These are phyloP conservation scores for Deinandra increscens DNA, from an alignment of 129 eudicot species.

Conservation along the genomic window DNA sequence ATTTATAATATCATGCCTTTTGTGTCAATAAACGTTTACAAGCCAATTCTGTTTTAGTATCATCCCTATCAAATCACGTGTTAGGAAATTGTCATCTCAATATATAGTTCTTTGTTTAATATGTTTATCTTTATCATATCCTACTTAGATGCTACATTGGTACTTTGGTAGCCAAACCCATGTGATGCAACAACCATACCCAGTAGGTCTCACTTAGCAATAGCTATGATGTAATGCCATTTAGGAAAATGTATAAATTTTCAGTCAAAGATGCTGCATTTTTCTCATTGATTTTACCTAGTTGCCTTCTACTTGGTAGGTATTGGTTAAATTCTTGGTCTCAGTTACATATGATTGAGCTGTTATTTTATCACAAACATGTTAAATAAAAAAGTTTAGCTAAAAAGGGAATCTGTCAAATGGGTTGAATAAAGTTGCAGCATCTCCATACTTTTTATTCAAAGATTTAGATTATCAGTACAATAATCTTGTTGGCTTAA, in stretches of 20 bases:
- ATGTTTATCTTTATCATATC: not conserved
- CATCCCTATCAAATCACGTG: not conserved
- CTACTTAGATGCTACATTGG: not conserved
- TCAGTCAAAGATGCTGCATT: not conserved
- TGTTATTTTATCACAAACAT: not conserved
- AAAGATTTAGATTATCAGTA: not conserved
- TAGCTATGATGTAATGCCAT: not conserved
- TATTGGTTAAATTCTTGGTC: not conserved
- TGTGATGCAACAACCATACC: no score
- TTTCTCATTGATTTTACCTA: not conserved
- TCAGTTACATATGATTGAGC: not conserved
- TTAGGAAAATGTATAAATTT: not conserved
- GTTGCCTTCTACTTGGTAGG: not conserved
- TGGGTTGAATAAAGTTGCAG: not conserved
- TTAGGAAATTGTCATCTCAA: constrained; percentile 1
- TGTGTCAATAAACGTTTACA: not conserved
- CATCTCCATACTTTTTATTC: not conserved
- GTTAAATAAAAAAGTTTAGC: not conserved
- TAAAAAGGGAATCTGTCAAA: not conserved
- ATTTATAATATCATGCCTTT: not conserved
- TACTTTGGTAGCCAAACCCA: not conserved
- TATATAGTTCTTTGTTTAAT: not conserved
- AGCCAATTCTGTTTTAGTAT: not conserved
- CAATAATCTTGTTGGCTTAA: not conserved
- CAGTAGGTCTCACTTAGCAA: no score